These are phyloP conservation scores for Colletotrichum zoysiae DNA, from an alignment of 2,329 filamentous ascomycete genomes.

Conservation along the genomic window DNA sequence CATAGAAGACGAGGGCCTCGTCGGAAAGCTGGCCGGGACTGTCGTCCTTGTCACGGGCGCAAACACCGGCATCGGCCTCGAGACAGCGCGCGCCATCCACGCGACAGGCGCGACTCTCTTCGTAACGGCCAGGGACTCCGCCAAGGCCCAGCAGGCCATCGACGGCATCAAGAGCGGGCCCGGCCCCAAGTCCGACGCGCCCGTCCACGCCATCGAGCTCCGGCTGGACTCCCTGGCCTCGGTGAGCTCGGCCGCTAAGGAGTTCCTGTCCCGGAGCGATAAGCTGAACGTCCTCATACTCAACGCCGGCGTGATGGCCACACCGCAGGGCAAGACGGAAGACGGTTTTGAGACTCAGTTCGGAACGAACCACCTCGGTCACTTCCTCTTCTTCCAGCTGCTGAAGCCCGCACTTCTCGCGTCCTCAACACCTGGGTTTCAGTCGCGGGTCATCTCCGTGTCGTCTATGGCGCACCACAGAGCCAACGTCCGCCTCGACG, in stretches of 20 bases:
- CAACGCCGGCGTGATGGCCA: conserved; percentile 58
- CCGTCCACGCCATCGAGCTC: conserved; percentile 1
- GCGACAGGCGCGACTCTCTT: conserved; percentile 54
- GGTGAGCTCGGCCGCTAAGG: conserved; percentile 47
- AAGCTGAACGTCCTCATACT: conserved; percentile 57
- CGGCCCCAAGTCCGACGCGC: neutral
- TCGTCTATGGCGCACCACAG: conserved; percentile 57
- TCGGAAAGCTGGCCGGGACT: conserved; percentile 49
- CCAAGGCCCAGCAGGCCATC: conserved; percentile 49
- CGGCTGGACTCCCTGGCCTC: conserved; percentile 40
- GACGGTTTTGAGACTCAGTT: conserved; percentile 56
- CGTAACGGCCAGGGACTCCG: conserved; percentile 51
- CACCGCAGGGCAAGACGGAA: conserved; percentile 42
- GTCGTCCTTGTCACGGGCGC: conserved; percentile 54
- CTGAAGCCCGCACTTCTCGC: conserved; percentile 59
- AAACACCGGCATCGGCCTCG: conserved; percentile 54
- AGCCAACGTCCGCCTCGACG: conserved; percentile 47
- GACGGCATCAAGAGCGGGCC: conserved; percentile 39
- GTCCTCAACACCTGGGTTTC: conserved; percentile 51
- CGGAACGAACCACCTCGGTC: conserved; percentile 64
- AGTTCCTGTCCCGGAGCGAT: conserved; percentile 47
- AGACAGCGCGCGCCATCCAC: conserved; percentile 54
- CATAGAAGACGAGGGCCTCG: conserved; percentile 48
- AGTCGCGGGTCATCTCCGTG: conserved; percentile 61
- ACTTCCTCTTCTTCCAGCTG: conserved; percentile 67